Evolutionary conservation across 441 rosid species (phyloP), one percentile per base, ranked within the genome.

Genomic region (Adansonia gregorii): DNA sequence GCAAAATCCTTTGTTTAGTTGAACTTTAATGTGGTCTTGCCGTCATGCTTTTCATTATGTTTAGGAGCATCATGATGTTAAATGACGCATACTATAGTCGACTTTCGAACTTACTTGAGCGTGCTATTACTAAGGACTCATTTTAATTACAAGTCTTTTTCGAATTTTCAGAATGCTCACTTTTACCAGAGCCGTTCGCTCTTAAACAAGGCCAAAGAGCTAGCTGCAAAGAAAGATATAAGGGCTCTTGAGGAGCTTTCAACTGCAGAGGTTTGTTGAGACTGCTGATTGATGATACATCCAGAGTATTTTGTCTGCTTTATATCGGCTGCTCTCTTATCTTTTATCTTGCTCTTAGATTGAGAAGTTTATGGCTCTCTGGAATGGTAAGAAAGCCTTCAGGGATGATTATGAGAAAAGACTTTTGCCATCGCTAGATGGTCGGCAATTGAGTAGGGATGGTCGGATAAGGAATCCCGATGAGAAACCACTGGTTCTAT

Each of bases 361-460:
- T 54, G 98, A 93, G 76, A 90, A 91, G 66, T 94, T 93, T 85
- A 84, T 94, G 82, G 81, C 92, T 67, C 89, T 82, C 73, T 94
- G 98, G 98, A 82, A 81, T 78, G 84, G 72, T 31, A 78, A 80
- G 82, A 89, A 86, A 81, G 78, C 85, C 73, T 84, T 88, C 78
- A 82, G 92, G 88, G 92, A 90, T 15, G 97, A 94, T 78, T 96
- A 94, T 22, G 84, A 90, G 87, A 92, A 87, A 76, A 84, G 98
- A 81, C 78, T 94, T 41, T 67, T 88, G 78, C 70, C 74, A 72
- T 96, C 98, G 12, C 84, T 93, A 76, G 92, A 94, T 73, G 74
- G 68, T 55, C 86, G 89, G 48, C 90, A 87, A 82, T n/a, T 91
- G 83, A 91, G 90, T 75, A 83, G 77, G 63, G 88, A 95, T 86